Base-by-base conservation (phyloP, 2,329 filamentous ascomycete genomes). In the Fusarium xylarioides region DNA sequence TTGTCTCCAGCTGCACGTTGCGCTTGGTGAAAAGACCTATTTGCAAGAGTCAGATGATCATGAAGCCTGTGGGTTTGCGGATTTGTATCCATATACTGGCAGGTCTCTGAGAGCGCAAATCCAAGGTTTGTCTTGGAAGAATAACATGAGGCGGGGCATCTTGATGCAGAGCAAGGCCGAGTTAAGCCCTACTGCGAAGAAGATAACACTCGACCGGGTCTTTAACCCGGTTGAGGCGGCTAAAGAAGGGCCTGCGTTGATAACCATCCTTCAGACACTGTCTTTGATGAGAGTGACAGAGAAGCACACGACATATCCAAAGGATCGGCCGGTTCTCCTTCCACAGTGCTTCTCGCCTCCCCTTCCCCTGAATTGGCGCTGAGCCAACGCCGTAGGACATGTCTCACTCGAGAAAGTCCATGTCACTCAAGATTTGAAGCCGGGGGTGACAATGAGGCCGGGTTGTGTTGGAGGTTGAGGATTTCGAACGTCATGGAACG, bases 251-350 rank as follows among this genome's bases (percentile, higher is more conserved):
- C 32, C 30, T 71, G 26, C 42, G 49, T 55, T 32, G 26, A 62
- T 30, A 21, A 35, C 28, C 46, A 58, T 42, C 35, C 54, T 49
- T 68, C 46, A 59, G 62, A 61, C 57, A 58, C 54, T 34, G 23
- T 40, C 32, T n/a, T 54, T 26, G 28, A 23, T n/a, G 19, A 43
- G 19, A 8, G 42, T 54, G 40, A 49, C 56, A 62, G 26, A 18
- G 63, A 70, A 71, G 70, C 71, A 73, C 71, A 73, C 67, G 70
- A 73, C 67, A 74, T 68, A 15, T 47, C 35, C 57, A 40, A 55
- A 21, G 28, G 70, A 59, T 73, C 58, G 58, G 23, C 63, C 53
- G 28, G 21, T 37, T 47, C 49, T 68, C 37, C 50, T 62, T 68
- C 57, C 54, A 68, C 49, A 50, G 44, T 42, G 46, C 52, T 63